Conservation (phyloP, 495 filamentous ascomycete genomes). For the Penicillium maclennaniae region DNA sequence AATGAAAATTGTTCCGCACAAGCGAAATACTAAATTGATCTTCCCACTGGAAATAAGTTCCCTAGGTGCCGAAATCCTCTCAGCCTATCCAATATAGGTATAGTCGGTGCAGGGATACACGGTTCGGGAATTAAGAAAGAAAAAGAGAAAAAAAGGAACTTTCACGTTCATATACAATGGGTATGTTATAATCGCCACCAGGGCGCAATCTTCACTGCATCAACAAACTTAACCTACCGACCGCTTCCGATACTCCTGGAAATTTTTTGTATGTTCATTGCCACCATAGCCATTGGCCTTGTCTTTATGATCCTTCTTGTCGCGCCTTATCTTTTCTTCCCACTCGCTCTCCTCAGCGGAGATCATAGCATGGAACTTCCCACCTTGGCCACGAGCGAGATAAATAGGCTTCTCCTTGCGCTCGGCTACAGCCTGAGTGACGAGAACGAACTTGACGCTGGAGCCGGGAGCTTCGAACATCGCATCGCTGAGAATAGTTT, state of each 20-base stretch:
- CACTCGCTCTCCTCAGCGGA: constrained; percentile 61
- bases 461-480: constrained; percentile 89
- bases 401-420: constrained; percentile 60
- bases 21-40: no score
- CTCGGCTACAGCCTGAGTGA: constrained; percentile 70
- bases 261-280: constrained; percentile 36
- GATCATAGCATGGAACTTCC: constrained; percentile 55
- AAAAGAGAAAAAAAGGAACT: not conserved
- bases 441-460: constrained; percentile 64
- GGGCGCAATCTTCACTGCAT: not conserved
- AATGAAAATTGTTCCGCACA: not conserved
- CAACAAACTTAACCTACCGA: constrained; percentile 22
- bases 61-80: not conserved
- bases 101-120: no score
- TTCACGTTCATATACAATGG: constrained; percentile 1
- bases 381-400: constrained; percentile 57
- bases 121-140: not conserved
- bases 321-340: constrained; percentile 42
- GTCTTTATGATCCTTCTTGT: constrained; percentile 31
- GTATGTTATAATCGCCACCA: constrained; percentile 2
- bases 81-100: not conserved
- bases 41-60: not conserved
- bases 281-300: constrained; percentile 21
- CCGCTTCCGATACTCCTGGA: constrained; percentile 53
- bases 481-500: constrained; percentile 76